Percentiles rank a stretch among this genome's conserved stretches.
Conservation (phyloP, 306 rosid genomes). For the Erythrophleum fordii region DNA sequence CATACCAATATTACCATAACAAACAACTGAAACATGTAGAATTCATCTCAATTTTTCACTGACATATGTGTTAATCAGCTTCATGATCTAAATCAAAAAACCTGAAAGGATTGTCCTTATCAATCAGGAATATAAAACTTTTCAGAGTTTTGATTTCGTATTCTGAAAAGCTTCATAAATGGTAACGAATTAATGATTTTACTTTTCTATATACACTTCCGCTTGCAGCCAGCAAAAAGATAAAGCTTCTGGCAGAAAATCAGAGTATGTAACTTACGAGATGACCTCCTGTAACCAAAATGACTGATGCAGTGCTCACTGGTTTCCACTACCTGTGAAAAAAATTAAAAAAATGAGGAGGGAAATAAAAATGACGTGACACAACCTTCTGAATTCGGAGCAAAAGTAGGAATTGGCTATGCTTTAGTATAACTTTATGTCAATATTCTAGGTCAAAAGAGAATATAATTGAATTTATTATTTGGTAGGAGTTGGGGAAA, state of each 20-base stretch:
- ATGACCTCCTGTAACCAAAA: constrained; percentile 56
- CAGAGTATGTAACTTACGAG: constrained; percentile 52
- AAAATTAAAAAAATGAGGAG: neutral
- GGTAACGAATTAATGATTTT: neutral
- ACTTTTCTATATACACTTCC: neutral
- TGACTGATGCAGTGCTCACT: constrained; percentile 55
- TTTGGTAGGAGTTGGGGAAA: neutral
- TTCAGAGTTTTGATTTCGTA: neutral
- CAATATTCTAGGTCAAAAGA: neutral
- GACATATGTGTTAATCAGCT: neutral
- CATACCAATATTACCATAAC: neutral
- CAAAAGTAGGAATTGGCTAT: neutral
- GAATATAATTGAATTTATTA: neutral
- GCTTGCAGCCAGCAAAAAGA: constrained; percentile 3
- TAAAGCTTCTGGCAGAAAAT: neutral
- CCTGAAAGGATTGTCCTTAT: neutral
- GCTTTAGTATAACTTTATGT: neutral
- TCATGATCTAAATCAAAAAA: neutral
- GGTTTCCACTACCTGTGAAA: constrained; percentile 60
- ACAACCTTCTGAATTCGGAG: neutral
- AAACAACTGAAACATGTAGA: neutral
- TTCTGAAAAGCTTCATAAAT: neutral
- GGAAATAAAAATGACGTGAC: neutral
- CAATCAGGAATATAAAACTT: neutral
- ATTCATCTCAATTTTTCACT: neutral